Conservation (phyloP, 1,284 basidiomycete genomes). For the Leucoagaricus sp. region DNA sequence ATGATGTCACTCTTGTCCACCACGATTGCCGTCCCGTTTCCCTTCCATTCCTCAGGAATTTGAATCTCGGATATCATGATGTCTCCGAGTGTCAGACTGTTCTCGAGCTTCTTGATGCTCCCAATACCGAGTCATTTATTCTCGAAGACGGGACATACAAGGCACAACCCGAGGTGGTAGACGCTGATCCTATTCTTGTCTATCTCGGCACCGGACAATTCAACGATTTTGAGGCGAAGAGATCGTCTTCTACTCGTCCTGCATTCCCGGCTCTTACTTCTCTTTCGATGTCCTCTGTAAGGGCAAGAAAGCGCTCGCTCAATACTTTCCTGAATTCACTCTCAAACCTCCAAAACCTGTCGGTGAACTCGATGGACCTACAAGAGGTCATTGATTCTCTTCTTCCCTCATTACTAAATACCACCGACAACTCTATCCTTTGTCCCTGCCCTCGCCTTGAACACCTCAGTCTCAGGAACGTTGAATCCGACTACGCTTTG, state of each 20-base stretch:
- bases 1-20: slow-evolving; percentile 21
- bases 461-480: slow-evolving; percentile 32
- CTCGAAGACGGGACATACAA: slow-evolving; percentile 44
- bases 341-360: slow-evolving; percentile 3
- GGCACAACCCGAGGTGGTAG: slow-evolving; percentile 34
- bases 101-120: slow-evolving; percentile 38
- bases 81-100: slow-evolving; percentile 35
- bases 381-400: slow-evolving; percentile 15
- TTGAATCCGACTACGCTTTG: slow-evolving; percentile 17
- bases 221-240: slow-evolving; percentile 11
- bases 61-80: slow-evolving; percentile 42
- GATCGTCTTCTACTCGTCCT: neutral
- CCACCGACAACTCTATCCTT: slow-evolving; percentile 1
- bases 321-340: slow-evolving; percentile 14
- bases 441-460: slow-evolving; percentile 36
- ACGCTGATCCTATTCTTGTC: slow-evolving; percentile 36
- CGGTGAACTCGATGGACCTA: slow-evolving; percentile 13
- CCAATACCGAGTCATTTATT: slow-evolving; percentile 31
- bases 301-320: slow-evolving; percentile 17
- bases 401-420: slow-evolving; percentile 17
- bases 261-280: slow-evolving; percentile 6
- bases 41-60: slow-evolving; percentile 34
- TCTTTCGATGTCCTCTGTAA: slow-evolving; percentile 15
- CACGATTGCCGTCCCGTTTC: slow-evolving; percentile 27
- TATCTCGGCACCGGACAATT: slow-evolving; percentile 37